A percentile compares a stretch with the other conserved stretches of the same genome.
These are phyloP conservation scores for Combretum micranthum DNA, from an alignment of 345 rosid species.

Conservation along the genomic window DNA sequence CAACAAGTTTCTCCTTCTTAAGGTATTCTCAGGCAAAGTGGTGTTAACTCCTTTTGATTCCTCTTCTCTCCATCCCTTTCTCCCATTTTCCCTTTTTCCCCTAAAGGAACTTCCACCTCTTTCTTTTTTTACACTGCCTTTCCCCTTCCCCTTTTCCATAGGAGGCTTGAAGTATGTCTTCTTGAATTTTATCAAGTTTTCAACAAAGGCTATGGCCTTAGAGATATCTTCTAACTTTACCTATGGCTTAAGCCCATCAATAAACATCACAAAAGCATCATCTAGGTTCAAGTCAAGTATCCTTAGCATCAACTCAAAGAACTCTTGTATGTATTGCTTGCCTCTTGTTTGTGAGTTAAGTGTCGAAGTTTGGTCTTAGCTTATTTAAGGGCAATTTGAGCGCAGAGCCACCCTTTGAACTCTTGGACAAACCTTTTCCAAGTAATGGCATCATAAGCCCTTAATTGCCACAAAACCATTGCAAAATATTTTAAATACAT, in stretches of 20 bases:
- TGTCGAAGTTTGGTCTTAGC: neutral
- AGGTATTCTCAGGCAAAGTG: neutral
- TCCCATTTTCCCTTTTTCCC: neutral
- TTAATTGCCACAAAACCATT: neutral
- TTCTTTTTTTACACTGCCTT: neutral
- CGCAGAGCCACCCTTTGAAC: neutral
- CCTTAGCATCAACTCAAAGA: neutral
- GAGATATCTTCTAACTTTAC: neutral
- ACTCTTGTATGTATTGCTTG: neutral
- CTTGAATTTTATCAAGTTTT: neutral
- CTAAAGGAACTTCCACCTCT: too few species aligned
- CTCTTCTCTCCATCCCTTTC: neutral
- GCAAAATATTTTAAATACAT: neutral
- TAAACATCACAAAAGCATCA: neutral
- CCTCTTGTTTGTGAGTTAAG: neutral
- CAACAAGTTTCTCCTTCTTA: neutral
- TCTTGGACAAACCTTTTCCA: neutral
- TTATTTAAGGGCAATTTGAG: neutral
- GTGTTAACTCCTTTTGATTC: neutral
- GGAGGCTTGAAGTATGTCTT: neutral
- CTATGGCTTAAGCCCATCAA: neutral
- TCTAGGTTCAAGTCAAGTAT: neutral
- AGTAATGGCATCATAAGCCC: neutral
- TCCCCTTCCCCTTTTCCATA: neutral
- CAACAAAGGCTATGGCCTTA: neutral